phyloP scores from a whole-genome alignment of 176 grass and related monocot species.

The Areca catechu region DNA sequence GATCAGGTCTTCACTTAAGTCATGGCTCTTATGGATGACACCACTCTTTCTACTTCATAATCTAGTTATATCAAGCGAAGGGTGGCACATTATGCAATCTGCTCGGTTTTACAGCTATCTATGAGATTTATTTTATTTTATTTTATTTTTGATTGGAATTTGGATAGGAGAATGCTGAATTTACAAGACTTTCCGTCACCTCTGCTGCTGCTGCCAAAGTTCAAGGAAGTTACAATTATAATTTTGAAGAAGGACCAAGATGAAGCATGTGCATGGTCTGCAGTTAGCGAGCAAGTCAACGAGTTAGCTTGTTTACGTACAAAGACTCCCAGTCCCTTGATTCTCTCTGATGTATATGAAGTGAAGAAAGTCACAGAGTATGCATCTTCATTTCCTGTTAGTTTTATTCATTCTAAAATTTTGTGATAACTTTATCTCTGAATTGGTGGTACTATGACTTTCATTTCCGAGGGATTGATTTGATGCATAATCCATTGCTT shows the following conservation, averaged over 20 bases:
- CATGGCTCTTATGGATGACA: too few relatives aligned
- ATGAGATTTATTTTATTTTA: too few relatives aligned
- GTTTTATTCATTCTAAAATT: background rate
- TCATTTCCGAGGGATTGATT: too few relatives aligned
- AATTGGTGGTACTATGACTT: too few relatives aligned
- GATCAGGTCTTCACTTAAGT: too few relatives aligned
- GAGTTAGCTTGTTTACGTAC: constrained; percentile 30
- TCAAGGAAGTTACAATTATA: constrained; percentile 4
- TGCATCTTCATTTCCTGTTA: constrained; percentile 4
- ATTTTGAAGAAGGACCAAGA: constrained; percentile 15
- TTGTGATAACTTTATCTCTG: too few relatives aligned
- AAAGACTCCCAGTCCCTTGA: constrained; percentile 7
- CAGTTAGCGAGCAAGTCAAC: constrained; percentile 34
- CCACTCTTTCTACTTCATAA: too few relatives aligned
- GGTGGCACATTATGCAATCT: too few relatives aligned
- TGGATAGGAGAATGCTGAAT: constrained; percentile 22
- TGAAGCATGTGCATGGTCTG: constrained; percentile 30
- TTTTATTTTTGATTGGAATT: background rate
- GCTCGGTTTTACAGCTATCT: too few relatives aligned
- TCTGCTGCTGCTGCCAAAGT: constrained; percentile 12
- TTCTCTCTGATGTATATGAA: constrained; percentile 3
- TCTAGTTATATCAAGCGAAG: too few relatives aligned
- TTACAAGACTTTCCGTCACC: constrained; percentile 25
- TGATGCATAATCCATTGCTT: too few relatives aligned
- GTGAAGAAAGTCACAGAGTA: constrained; percentile 28